Evolutionary conservation across 768 basidiomycete species (phyloP), one percentile per base, ranked within the genome.

Genomic region (Zangia roseola): DNA sequence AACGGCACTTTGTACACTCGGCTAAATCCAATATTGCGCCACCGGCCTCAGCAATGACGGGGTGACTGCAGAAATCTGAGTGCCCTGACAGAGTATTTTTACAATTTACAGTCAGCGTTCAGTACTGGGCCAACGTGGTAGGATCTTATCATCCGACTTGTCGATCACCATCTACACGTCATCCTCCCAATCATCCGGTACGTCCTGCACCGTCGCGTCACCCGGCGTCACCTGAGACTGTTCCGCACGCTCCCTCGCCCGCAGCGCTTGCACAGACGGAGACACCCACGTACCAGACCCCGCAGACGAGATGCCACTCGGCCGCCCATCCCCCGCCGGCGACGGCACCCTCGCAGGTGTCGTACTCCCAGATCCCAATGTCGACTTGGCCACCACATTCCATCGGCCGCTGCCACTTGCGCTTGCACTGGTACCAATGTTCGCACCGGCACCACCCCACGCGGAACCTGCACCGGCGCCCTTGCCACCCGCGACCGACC

Each of bases 141-240:
- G n/a, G n/a, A n/a, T n/a, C n/a, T n/a, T n/a, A n/a, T n/a, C n/a
- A n/a, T n/a, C n/a, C n/a, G n/a, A n/a, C 13, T 12, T 26, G 26
- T 10, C 26, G 10, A 26, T 26, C 26, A 6, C 26, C 26, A 30
- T 38, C 40, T 63, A 78, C 5, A 50, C 57, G 49, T 79, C 81
- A 39, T 82, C 78, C 51, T 83, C 81, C 82, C 81, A 83, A 53
- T 76, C 63, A 30, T 78, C 74, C 2, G 80, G 82, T 6, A 83
- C 71, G 36, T 59, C 58, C 28, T 39, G 28, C n/a, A 6, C n/a
- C 13, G 20, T 19, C 21, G n/a, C 28, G 5, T 2, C 43, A n/a
- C 4, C 28, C 0, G 41, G 10, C 10, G 17, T 33, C 26, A 23
- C n/a, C 17, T 17, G 39, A 38, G 0, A 13, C 3, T 12, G 30